Evolutionary conservation across 2,329 filamentous ascomycete genomes (phyloP), one percentile per base, ranked within the genome.

Genomic region (Scedosporium apiospermum): DNA sequence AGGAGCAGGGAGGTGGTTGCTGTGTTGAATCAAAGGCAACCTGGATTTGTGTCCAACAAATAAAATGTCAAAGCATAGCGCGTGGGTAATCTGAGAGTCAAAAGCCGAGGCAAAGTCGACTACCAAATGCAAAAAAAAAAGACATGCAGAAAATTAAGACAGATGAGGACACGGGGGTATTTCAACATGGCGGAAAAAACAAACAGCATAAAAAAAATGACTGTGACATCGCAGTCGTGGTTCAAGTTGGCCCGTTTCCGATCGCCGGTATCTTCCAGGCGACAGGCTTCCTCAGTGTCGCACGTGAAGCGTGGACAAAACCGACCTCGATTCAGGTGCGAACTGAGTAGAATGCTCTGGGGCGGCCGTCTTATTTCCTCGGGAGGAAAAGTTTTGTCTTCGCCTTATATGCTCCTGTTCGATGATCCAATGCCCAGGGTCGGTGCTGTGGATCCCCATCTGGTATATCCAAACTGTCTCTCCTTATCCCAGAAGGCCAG

Each of bases 161-260:
- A 63, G 34, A 58, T 51, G 18, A 60, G 62, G 55, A 30, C 27
- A 30, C 6, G 27, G 27, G 55, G 55, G 55, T 58, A 58, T 58
- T 34, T 53, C 26, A 12, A 58, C 34, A 34, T 58, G 23, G 26
- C n/a, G 26, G 55, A n/a, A 65, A 63, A 57, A 65, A 64, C 60
- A 57, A 65, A 65, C 12, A 16, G 6, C 6, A 10, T 18, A 53
- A 53, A 53, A 23, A n/a, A 53, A n/a, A 10, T 18, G 49, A 23
- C 49, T 53, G 49, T 23, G 49, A 3, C 21, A 23, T 53, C 49
- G 12, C 42, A 46, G 42, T 46, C 42, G n/a, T 44, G 41, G 41
- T 46, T 46, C 42, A 18, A 9, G 42, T 46, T 46, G 12, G 42
- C 42, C 42, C 5, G 14, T 14, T 46, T 7, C 42, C 12, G 14